Conservation (phyloP, 768 basidiomycete species). For the Sutorius australiensis region DNA sequence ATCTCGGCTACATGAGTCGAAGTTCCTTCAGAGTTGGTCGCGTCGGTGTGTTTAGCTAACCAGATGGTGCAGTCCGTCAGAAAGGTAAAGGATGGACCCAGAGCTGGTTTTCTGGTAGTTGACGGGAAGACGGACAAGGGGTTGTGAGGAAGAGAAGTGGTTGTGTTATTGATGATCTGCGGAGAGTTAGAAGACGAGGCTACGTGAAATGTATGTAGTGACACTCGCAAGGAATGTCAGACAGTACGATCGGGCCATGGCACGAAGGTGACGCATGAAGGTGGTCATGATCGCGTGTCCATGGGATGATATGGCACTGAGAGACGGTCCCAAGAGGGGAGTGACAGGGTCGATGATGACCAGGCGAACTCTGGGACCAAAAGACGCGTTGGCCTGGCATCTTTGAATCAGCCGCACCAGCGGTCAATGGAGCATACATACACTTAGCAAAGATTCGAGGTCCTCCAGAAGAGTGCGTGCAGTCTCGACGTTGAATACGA, state of each 20-base stretch:
- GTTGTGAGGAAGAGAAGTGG: conserved; percentile 32
- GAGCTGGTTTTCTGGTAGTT: conserved; percentile 57
- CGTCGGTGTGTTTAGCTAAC: conserved; percentile 39
- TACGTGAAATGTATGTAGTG: neutral
- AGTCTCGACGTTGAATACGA: conserved; percentile 56
- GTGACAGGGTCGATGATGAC: conserved; percentile 68
- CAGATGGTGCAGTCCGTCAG: conserved; percentile 73
- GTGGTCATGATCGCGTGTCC: conserved; percentile 73
- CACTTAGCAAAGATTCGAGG: conserved; percentile 31
- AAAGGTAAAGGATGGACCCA: conserved; percentile 73
- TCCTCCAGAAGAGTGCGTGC: conserved; percentile 49
- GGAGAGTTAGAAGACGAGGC: neutral
- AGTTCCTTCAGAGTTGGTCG: conserved; percentile 14
- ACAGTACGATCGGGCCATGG: conserved; percentile 41
- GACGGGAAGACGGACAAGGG: conserved; percentile 33
- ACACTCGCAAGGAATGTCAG: conserved; percentile 53
- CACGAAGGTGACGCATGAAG: conserved; percentile 63
- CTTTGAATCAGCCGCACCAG: conserved; percentile 2
- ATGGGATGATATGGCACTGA: conserved; percentile 65
- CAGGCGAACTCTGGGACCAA: conserved; percentile 32
- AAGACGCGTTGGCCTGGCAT: conserved; percentile 8
- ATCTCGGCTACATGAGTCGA: conserved; percentile 37
- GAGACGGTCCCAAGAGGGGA: conserved; percentile 55
- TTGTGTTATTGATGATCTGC: conserved; percentile 63
- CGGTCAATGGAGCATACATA: conserved; percentile 12